Base-by-base conservation (phyloP, 2,329 filamentous ascomycete species). In the Seiridium cupressi region DNA sequence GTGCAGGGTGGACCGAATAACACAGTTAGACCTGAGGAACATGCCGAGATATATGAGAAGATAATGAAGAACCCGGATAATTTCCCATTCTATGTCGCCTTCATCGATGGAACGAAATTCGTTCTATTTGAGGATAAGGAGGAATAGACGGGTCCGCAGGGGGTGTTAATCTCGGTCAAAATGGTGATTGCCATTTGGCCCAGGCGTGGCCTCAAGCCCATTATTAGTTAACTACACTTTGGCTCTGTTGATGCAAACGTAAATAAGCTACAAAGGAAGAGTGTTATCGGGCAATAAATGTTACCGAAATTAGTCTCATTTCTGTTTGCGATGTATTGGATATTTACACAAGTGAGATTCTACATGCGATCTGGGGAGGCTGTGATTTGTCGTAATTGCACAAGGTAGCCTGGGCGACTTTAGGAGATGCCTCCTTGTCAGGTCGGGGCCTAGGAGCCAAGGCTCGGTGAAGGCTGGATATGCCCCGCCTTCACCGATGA, bases 1-100 rank as follows among this genome's bases (percentile, higher is more conserved):
- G 26, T 42, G 3, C 40, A 26, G 26, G 55, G 55, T n/a, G 13
- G 5, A 18, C 31, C 55, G 10, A n/a, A 40, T 9, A 40, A 31
- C 8, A 32, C 4, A 3, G 9, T 44, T 44, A 31, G 35, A 9
- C 26, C 55, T 8, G 55, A 57, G 55, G 55, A 44, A 13, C 55
- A 57, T 48, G 55, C 55, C 36, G 55, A 57, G 55, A 8, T 48
- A 44, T 48, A n/a, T 44, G 6, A n/a, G 11, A 26, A 44, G 31
- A 18, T 57, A 18, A 32, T 36, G 26, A n/a, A 38, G 55, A 44
- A 48, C 34, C 55, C 55, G 44, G 55, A 57, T 31, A 26, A 40
- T 11, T 57, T 26, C 31, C 55, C 55, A 42, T 42, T 42, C 38
- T 42, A 48, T n/a, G 13, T n/a, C 46, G 18, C 46, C 46, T 48